A percentile compares a stretch with the other conserved stretches of the same genome.
These are phyloP conservation scores for Diaporthe amygdali DNA, from an alignment of 2,329 filamentous ascomycete genomes.

Conservation along the genomic window DNA sequence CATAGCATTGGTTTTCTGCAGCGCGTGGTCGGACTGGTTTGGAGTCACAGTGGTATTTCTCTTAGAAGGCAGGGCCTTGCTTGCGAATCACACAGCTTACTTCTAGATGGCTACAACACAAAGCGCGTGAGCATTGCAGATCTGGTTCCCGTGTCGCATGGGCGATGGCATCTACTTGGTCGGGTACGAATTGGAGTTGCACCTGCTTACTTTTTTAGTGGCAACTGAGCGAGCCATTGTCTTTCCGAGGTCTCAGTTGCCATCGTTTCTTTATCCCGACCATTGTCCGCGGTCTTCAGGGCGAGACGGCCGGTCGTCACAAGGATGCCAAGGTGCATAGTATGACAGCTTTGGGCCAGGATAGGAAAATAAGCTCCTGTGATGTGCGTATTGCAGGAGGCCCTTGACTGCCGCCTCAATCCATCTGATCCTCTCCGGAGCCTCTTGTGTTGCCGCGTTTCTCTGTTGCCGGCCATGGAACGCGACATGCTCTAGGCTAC, in stretches of 20 bases:
- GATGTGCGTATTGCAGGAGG: neutral
- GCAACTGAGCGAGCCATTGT: neutral
- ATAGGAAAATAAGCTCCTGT: neutral
- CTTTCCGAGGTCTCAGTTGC: neutral
- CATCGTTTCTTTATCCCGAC: neutral
- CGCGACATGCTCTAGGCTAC: neutral
- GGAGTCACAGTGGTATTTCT: neutral
- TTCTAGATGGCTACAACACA: neutral
- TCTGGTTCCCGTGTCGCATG: neutral
- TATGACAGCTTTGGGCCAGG: neutral
- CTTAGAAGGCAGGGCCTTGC: neutral
- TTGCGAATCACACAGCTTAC: neutral
- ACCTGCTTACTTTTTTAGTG: neutral
- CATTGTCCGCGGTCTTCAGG: neutral
- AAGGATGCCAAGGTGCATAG: neutral
- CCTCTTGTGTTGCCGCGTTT: neutral
- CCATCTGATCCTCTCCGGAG: neutral
- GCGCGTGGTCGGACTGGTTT: neutral
- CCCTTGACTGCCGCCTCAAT: neutral
- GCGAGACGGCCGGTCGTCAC: neutral
- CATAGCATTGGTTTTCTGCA: neutral
- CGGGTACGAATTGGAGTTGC: neutral
- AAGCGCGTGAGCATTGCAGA: neutral
- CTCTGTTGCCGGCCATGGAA: slow-evolving; percentile 4
- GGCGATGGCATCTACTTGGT: neutral